These are phyloP conservation scores for Nematocida ausubeli DNA, from an alignment of 371 early-diverging fungal species.

Conservation along the genomic window DNA sequence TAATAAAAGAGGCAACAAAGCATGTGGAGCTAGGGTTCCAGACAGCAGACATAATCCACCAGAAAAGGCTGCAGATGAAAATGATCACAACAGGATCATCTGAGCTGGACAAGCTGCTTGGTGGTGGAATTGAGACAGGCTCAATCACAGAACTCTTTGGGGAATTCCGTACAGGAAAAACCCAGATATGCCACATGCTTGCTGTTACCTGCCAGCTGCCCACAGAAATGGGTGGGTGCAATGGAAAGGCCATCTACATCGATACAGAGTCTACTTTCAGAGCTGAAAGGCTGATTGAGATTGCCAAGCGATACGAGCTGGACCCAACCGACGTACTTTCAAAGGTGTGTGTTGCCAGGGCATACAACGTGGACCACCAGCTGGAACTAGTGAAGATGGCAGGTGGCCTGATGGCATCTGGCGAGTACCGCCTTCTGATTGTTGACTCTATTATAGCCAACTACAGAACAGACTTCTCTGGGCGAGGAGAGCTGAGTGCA, in stretches of 20 bases:
- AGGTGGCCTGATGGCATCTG: constrained; percentile 88
- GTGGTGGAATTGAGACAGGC: constrained; percentile 94
- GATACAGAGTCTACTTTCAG: constrained; percentile 98
- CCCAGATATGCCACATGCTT: constrained; percentile 92
- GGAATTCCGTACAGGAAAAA: constrained; percentile 98
- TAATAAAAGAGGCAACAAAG: constrained; percentile 85
- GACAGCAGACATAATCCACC: constrained; percentile 85
- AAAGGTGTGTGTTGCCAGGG: constrained; percentile 89
- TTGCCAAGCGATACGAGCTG: constrained; percentile 81
- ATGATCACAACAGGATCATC: constrained; percentile 85
- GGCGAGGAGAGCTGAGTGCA: constrained; percentile 91
- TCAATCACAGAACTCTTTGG: constrained; percentile 98
- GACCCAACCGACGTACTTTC: constrained; percentile 81
- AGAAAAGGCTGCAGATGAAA: constrained; percentile 77
- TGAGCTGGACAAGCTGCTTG: constrained; percentile 86
- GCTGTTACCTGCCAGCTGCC: constrained; percentile 93
- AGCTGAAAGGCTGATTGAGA: constrained; percentile 79
- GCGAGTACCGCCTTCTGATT: constrained; percentile 76
- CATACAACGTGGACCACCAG: constrained; percentile 95
- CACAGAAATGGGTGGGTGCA: constrained; percentile 78
- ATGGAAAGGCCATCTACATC: constrained; percentile 91
- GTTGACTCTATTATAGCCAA: constrained; percentile 91
- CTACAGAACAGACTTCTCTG: constrained; percentile 93
- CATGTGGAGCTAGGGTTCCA: constrained; percentile 92
- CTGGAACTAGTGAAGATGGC: constrained; percentile 80